Conservation (phyloP, 441 rosid genomes). For the Brassica balearica region DNA sequence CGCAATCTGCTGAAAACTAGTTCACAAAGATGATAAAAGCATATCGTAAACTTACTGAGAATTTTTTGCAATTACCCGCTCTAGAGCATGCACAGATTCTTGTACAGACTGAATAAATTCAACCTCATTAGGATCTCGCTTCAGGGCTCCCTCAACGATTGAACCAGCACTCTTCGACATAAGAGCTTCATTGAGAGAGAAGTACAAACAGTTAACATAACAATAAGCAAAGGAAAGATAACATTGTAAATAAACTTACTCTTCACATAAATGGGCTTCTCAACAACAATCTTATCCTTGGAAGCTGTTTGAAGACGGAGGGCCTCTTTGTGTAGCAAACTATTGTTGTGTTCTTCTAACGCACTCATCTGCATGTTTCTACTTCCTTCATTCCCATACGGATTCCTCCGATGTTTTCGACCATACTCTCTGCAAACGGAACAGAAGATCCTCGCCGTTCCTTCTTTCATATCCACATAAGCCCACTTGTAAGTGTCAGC, state of each 20-base stretch:
- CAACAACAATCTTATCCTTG: conserved; percentile 87
- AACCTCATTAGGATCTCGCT: conserved; percentile 95
- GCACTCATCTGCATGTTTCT: conserved; percentile 99
- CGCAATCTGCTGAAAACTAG: conserved; percentile 24
- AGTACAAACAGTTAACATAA: background rate
- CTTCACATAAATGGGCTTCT: conserved; percentile 92
- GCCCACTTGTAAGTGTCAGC: conserved; percentile 99
- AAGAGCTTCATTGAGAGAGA: conserved; percentile 71
- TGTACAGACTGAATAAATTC: conserved; percentile 96
- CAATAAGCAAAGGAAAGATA: too few species aligned
- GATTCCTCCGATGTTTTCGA: conserved; percentile 96
- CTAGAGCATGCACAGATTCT: conserved; percentile 97
- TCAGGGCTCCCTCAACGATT: conserved; percentile 86
- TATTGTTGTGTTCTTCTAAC: conserved; percentile 95
- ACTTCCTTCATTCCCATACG: conserved; percentile 99
- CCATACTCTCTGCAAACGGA: conserved; percentile 98
- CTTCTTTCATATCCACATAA: conserved; percentile 94
- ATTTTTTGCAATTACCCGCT: conserved; percentile 97
- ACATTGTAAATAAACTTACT: conserved; percentile 53
- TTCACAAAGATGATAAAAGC: conserved; percentile 38
- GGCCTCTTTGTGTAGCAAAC: conserved; percentile 99
- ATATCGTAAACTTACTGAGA: conserved; percentile 73
- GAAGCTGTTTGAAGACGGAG: conserved; percentile 97
- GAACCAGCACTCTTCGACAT: conserved; percentile 99
- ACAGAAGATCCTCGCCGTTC: conserved; percentile 97